Evolutionary conservation across 495 filamentous ascomycete species (phyloP).

Genomic region (Xanthoparmelia taractica): DNA sequence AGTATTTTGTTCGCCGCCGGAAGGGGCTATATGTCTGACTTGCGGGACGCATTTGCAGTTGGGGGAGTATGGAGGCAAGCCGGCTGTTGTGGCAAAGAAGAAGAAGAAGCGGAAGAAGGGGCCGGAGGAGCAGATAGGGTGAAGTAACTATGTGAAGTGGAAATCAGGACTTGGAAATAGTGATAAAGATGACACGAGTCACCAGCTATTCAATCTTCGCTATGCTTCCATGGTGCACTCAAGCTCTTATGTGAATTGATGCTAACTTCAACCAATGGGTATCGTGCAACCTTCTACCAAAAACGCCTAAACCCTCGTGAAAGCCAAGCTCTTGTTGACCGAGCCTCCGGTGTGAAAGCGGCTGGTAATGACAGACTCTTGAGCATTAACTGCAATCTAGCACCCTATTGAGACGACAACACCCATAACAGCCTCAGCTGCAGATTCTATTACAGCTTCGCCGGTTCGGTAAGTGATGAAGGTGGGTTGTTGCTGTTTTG

Average conservation of each 20-base stretch:
- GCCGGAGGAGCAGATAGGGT: conserved; percentile 33
- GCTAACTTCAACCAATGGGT: not conserved
- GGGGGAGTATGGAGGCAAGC: conserved; percentile 64
- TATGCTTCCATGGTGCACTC: not conserved
- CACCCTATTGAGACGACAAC: not conserved
- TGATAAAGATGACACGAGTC: conserved; percentile 4
- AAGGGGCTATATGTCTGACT: conserved; percentile 71
- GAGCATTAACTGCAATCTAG: not conserved
- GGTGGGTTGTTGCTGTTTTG: not conserved
- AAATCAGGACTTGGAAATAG: not conserved
- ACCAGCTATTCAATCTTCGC: not conserved
- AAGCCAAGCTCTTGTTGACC: not conserved
- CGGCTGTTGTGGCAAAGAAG: conserved; percentile 61
- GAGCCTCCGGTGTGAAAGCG: not conserved
- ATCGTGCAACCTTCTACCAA: conserved; percentile 3
- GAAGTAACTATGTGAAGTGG: not conserved
- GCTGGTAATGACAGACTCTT: not conserved
- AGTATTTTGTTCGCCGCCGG: conserved; percentile 60
- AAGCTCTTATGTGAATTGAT: not conserved
- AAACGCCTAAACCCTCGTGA: not conserved
- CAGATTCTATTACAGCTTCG: not conserved
- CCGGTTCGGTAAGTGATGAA: not conserved
- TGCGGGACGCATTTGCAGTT: conserved; percentile 78
- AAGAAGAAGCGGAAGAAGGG: conserved; percentile 60
- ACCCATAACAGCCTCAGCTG: not conserved